Percentiles rank a stretch among this genome's conserved stretches.
phyloP scores from a whole-genome alignment of 192 early-diverging fungal genomes.

The Backusella tuberculispora region DNA sequence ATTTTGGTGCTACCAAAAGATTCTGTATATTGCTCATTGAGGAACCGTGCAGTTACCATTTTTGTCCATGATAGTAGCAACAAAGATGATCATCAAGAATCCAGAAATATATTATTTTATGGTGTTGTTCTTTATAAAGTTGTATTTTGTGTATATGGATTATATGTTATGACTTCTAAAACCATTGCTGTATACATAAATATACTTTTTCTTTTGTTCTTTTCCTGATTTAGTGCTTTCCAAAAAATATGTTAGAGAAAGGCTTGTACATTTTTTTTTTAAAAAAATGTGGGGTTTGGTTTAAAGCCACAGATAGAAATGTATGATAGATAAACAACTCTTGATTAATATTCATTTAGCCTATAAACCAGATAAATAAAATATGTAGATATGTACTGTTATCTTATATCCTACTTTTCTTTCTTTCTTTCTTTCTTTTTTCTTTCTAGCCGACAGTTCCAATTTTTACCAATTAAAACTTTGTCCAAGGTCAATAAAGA shows the following conservation, averaged over 20 bases:
- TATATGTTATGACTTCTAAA: no score
- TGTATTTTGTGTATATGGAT: no score
- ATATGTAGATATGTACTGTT: no score
- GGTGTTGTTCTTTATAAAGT: slow-evolving; percentile 88
- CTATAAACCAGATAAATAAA: slow-evolving; percentile 52
- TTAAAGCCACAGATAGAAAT: no score
- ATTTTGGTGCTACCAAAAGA: slow-evolving; percentile 96
- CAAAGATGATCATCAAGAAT: slow-evolving; percentile 66
- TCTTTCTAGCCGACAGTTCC: slow-evolving; percentile 90
- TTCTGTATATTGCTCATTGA: slow-evolving; percentile 97
- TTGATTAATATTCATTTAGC: slow-evolving; percentile 55
- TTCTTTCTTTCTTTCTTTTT: slow-evolving; percentile 33
- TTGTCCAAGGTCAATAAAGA: slow-evolving; percentile 93
- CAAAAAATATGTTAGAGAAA: no score
- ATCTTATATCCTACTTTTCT: no score
- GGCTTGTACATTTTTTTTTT: no score
- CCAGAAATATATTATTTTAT: no score
- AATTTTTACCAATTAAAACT: slow-evolving; percentile 95
- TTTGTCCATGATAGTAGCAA: slow-evolving; percentile 98
- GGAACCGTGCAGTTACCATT: slow-evolving; percentile 25
- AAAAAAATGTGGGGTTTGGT: no score
- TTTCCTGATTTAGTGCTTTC: slow-evolving; percentile 94
- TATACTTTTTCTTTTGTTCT: slow-evolving; percentile 66
- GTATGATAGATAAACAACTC: no score
- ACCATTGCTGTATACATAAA: no score